Percentiles rank a stretch among this genome's conserved stretches.
Evolutionary conservation across 1,284 basidiomycete species (phyloP).

Genomic region (Garcileccinum viscosum): DNA sequence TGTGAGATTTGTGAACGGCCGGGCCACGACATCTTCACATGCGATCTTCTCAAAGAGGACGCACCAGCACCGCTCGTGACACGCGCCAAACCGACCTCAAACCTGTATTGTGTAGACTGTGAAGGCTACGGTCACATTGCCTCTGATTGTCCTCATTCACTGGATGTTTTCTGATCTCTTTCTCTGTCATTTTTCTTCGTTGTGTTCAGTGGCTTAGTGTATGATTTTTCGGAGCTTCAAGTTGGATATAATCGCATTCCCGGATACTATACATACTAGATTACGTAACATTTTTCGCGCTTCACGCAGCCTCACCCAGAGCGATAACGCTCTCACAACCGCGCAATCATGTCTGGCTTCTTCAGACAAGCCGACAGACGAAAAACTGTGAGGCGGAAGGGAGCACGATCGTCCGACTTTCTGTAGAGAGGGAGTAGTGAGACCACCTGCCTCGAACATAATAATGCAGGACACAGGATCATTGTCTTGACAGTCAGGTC

Average conservation of each 20-base stretch:
- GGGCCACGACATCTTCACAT: slow-evolving; percentile 84
- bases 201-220: slow-evolving; percentile 23
- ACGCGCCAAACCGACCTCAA: slow-evolving; percentile 25
- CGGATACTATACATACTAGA: not conserved
- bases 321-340: slow-evolving; percentile 33
- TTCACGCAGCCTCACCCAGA: slow-evolving; percentile 24
- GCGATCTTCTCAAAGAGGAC: slow-evolving; percentile 63
- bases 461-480: too few relatives aligned
- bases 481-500: too few relatives aligned
- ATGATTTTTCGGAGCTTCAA: slow-evolving; percentile 15
- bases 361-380: slow-evolving; percentile 83
- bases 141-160: slow-evolving; percentile 76
- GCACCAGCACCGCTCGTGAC: slow-evolving; percentile 11
- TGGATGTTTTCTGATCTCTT: slow-evolving; percentile 71
- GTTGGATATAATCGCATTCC: slow-evolving; percentile 15
- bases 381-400: too few relatives aligned
- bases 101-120: slow-evolving; percentile 77
- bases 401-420: too few relatives aligned
- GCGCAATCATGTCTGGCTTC: slow-evolving; percentile 78
- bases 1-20: slow-evolving; percentile 86
- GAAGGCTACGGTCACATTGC: slow-evolving; percentile 75
- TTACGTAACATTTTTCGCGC: slow-evolving; percentile 34
- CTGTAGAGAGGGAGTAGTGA: too few relatives aligned
- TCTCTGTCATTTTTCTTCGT: slow-evolving; percentile 10
- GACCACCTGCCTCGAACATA: too few relatives aligned